Conservation (phyloP, 148 eudicot genomes). For the Silene latifolia region DNA sequence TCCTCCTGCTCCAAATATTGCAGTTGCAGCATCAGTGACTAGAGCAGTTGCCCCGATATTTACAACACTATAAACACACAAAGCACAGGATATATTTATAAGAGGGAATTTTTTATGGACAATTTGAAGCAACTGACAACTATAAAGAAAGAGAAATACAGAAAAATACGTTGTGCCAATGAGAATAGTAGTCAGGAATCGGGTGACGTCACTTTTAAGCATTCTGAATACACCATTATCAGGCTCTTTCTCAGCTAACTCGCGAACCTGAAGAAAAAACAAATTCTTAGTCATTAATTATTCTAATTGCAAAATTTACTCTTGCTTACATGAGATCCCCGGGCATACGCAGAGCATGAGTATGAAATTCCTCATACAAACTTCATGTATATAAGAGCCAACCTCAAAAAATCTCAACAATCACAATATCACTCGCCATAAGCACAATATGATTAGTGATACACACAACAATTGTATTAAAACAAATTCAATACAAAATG, state of each 20-base stretch:
- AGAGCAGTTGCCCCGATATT: conserved; percentile 97
- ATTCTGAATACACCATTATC: conserved; percentile 84
- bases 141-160: not conserved
- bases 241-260: conserved; percentile 93
- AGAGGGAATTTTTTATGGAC: conserved; percentile 15
- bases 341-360: not conserved
- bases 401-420: not conserved
- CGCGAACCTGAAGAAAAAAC: conserved; percentile 60
- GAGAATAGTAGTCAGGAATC: conserved; percentile 91
- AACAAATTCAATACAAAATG: not conserved
- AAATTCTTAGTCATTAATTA: not conserved
- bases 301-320: not conserved
- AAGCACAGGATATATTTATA: conserved; percentile 19
- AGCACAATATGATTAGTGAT: too few species aligned
- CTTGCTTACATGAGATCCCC: not conserved
- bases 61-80: conserved; percentile 74
- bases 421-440: not conserved
- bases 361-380: not conserved
- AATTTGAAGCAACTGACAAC: not conserved
- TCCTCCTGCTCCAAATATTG: conserved; percentile 92
- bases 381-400: not conserved
- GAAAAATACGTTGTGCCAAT: conserved; percentile 90
- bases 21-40: conserved; percentile 95
- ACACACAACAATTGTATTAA: not conserved
- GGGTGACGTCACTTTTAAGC: conserved; percentile 90